Base-by-base conservation (phyloP, 345 rosid species). In the Garcia nutans region DNA sequence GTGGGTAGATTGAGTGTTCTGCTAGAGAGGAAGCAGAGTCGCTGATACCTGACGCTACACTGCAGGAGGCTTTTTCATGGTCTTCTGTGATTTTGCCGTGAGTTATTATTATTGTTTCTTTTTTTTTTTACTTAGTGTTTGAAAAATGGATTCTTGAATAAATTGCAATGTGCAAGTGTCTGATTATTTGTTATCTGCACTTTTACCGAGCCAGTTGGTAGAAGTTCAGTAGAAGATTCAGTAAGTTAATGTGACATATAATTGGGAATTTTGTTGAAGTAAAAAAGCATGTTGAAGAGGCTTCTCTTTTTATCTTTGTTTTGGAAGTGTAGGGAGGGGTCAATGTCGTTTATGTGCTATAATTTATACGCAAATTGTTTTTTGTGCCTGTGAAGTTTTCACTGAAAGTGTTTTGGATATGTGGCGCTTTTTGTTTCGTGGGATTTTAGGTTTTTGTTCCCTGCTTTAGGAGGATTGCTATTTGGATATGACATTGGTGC, bases 401-500 rank as follows among this genome's bases (percentile, higher is more conserved):
- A 4, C 58, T 24, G 61, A 44, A 66, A 20, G 12, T 57, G 4
- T 42, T 72, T 16, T 41, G 1, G 17, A 11, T 65, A 56, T 55
- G 5, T 24, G 33, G 20, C 49, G 37, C 45, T 28, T 8, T 52
- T 76, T 61, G 24, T 68, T 20, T 82, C 59, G 71, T 79, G 68
- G 45, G 54, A 42, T 72, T 74, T 77, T 82, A 95, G 99, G 86
- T 93, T 95, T 85, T 28, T 93, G 76, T 95, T 93, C 81, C 99
- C 99, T 42, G 98, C 98, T 44, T 80, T 93, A 77, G 98, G 96
- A 73, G 99, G 97, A 45, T 76, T 95, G 65, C 88, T 93, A 70
- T 93, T 95, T 68, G 99, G 99, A 23, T 93, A 95, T 81, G 99
- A 95, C 84, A 95, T 95, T 79, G 99, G 98, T 68, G 99, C 99